phyloP scores from a whole-genome alignment of 2,329 filamentous ascomycete species.

The Lachnellula cervina region DNA sequence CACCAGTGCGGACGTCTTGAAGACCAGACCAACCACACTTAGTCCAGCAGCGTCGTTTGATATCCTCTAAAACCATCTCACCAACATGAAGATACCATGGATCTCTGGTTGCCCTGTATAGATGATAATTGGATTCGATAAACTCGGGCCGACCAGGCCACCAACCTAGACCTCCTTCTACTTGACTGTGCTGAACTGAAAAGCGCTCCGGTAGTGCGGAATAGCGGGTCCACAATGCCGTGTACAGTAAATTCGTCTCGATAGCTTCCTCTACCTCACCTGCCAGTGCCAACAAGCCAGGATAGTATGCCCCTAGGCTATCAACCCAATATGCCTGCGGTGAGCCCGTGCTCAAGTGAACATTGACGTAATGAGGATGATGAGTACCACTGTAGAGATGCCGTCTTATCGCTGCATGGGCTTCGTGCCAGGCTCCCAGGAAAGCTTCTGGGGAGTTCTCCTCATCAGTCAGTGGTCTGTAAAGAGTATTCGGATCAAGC shows the following conservation, averaged over 20 bases:
- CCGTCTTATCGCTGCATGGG: slow-evolving; percentile 80
- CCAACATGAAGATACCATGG: slow-evolving; percentile 95
- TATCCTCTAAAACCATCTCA: slow-evolving; percentile 89
- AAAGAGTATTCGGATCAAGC: slow-evolving; percentile 62
- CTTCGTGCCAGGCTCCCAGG: slow-evolving; percentile 75
- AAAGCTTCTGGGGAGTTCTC: slow-evolving; percentile 74
- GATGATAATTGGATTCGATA: slow-evolving; percentile 91
- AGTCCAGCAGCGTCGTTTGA: slow-evolving; percentile 83
- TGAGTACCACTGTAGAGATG: slow-evolving; percentile 83
- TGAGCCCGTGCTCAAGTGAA: slow-evolving; percentile 81
- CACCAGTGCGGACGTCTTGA: slow-evolving; percentile 74
- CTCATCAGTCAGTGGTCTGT: slow-evolving; percentile 54
- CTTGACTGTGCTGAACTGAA: slow-evolving; percentile 77
- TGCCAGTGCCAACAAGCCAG: slow-evolving; percentile 77
- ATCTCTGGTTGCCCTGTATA: slow-evolving; percentile 90
- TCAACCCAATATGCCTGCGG: slow-evolving; percentile 92
- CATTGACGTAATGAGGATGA: slow-evolving; percentile 90
- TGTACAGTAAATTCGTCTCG: slow-evolving; percentile 83
- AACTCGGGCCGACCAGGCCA: slow-evolving; percentile 96
- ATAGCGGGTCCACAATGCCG: slow-evolving; percentile 91
- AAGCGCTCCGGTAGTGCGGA: slow-evolving; percentile 91
- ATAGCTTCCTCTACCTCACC: slow-evolving; percentile 89
- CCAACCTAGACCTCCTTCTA: slow-evolving; percentile 86
- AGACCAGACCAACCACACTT: slow-evolving; percentile 91
- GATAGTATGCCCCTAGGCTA: slow-evolving; percentile 91